A percentile compares a stretch with the other conserved stretches of the same genome.
phyloP scores from a whole-genome alignment of 225 moss, liverwort and hornwort genomes.

The Bryum argenteum region DNA sequence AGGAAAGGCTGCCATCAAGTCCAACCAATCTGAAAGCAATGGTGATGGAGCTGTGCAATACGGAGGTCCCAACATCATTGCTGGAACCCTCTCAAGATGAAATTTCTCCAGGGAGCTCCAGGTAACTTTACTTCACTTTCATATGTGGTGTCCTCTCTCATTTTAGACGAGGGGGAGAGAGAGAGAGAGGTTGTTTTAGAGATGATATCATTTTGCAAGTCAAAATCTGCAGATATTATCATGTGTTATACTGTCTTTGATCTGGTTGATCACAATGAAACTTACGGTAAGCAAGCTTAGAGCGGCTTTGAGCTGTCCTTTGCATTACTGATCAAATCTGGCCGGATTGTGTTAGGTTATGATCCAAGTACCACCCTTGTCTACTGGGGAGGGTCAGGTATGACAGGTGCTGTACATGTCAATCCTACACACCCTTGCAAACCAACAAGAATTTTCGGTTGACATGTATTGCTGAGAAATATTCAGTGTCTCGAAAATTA shows the following conservation, averaged over 20 bases:
- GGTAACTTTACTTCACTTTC: too few relatives aligned
- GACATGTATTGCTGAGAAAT: neutral
- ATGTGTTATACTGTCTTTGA: slow-evolving; percentile 1
- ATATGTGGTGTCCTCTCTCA: too few relatives aligned
- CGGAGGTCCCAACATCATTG: neutral
- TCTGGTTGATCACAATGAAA: neutral
- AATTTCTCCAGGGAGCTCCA: neutral
- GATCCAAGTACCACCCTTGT: neutral
- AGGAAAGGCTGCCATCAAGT: slow-evolving; percentile 26
- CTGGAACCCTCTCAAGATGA: slow-evolving; percentile 2
- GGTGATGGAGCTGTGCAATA: slow-evolving; percentile 8
- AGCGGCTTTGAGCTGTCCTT: slow-evolving; percentile 2
- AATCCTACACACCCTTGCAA: neutral
- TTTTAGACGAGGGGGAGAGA: too few relatives aligned
- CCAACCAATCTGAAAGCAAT: slow-evolving; percentile 38
- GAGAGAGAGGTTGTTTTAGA: neutral
- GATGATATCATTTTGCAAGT: slow-evolving; percentile 21
- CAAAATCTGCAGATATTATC: slow-evolving; percentile 12
- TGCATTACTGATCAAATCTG: slow-evolving; percentile 31
- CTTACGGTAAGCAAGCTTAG: neutral
- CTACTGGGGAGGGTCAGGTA: neutral
- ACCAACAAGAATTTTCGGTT: neutral
- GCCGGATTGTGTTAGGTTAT: slow-evolving; percentile 29
- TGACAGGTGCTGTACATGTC: neutral
- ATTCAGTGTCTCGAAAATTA: neutral